These are phyloP conservation scores for Alternaria conjuncta DNA, from an alignment of 2,329 filamentous ascomycete species.

Conservation along the genomic window DNA sequence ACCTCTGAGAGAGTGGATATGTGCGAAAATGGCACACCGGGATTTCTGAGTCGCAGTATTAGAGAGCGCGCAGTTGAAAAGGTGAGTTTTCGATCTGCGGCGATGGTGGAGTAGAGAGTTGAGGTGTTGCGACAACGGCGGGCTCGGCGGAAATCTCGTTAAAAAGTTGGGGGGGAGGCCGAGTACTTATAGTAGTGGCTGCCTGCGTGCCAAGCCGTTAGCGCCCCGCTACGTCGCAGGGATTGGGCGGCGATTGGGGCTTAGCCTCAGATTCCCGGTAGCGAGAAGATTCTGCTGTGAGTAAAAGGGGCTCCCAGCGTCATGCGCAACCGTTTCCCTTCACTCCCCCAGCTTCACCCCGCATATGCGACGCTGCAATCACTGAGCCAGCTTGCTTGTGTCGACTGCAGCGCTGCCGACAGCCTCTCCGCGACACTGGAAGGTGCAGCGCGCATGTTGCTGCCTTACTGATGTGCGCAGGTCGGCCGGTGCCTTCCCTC, in stretches of 20 bases:
- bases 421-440: background rate
- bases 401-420: background rate
- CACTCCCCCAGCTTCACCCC: slow-evolving; percentile 13
- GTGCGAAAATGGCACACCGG: slow-evolving; percentile 33
- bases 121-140: slow-evolving; percentile 35
- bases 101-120: slow-evolving; percentile 31
- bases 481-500: slow-evolving; percentile 8
- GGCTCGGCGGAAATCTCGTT: slow-evolving; percentile 38
- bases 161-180: slow-evolving; percentile 30
- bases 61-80: slow-evolving; percentile 42
- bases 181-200: slow-evolving; percentile 30
- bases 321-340: slow-evolving; percentile 27
- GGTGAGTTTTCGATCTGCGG: slow-evolving; percentile 34
- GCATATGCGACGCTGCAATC: background rate
- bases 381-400: background rate
- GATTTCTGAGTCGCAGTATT: slow-evolving; percentile 33
- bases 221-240: slow-evolving; percentile 19
- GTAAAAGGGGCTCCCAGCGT: slow-evolving; percentile 32
- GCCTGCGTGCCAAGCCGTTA: slow-evolving; percentile 14
- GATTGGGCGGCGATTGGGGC: slow-evolving; percentile 9
- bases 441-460: slow-evolving; percentile 1
- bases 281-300: slow-evolving; percentile 34
- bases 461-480: slow-evolving; percentile 12
- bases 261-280: slow-evolving; percentile 31
- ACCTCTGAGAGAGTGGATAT: slow-evolving; percentile 41